Conservation (phyloP, 2,329 filamentous ascomycete species). For the Talaromyces sp. region DNA sequence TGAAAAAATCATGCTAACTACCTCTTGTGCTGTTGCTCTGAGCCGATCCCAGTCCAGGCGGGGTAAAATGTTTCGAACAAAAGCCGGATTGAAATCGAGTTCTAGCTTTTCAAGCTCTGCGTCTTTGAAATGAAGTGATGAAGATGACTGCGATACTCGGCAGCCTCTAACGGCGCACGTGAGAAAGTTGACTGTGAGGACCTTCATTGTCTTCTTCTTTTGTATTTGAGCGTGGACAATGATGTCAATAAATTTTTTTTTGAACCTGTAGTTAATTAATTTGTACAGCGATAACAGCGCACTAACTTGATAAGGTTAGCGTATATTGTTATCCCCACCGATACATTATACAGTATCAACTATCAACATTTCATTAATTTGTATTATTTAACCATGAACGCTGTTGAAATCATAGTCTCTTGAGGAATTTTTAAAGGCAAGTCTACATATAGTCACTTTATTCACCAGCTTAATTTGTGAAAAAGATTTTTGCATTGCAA, state of each 20-base stretch:
- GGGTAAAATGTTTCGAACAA: conserved; percentile 79
- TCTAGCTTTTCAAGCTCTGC: conserved; percentile 84
- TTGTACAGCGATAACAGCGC: background rate
- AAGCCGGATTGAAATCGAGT: conserved; percentile 70
- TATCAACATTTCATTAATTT: too few relatives aligned
- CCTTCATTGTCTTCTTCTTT: conserved; percentile 62
- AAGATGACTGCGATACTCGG: conserved; percentile 72
- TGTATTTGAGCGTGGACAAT: background rate
- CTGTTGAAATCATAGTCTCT: background rate
- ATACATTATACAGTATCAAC: background rate
- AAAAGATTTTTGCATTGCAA: background rate
- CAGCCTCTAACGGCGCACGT: conserved; percentile 94
- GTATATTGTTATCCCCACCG: background rate
- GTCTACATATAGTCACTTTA: too few relatives aligned
- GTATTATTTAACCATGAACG: background rate
- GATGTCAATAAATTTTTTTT: background rate
- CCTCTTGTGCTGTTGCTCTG: conserved; percentile 65
- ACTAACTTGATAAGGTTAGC: background rate
- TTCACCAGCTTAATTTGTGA: background rate
- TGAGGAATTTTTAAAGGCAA: too few relatives aligned
- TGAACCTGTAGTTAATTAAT: background rate
- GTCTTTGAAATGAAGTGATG: conserved; percentile 87
- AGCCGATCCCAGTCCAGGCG: conserved; percentile 85
- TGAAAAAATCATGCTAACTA: conserved; percentile 11
- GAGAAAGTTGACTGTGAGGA: conserved; percentile 92